Percentiles rank a stretch among this genome's conserved stretches.
Evolutionary conservation across 495 filamentous ascomycete species (phyloP).

Genomic region (Chlorociboria aeruginascens): DNA sequence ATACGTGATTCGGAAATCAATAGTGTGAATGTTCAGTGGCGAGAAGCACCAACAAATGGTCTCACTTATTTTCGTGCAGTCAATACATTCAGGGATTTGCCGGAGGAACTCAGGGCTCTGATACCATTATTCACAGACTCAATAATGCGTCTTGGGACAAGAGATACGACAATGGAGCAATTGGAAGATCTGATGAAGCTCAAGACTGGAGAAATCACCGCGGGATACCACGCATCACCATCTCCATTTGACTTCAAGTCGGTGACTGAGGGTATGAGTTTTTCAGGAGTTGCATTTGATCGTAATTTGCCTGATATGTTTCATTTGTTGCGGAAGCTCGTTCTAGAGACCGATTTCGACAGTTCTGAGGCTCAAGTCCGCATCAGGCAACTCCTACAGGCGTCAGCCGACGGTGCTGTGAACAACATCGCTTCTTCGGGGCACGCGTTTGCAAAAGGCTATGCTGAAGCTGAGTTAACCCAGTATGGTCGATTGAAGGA

Average conservation of each 20-base stretch:
- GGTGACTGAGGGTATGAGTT: conserved; percentile 67
- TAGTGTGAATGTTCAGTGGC: conserved; percentile 70
- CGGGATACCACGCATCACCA: conserved; percentile 64
- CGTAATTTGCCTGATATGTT: conserved; percentile 85
- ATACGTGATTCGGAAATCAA: conserved; percentile 56
- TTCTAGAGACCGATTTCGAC: conserved; percentile 83
- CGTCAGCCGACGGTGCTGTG: conserved; percentile 77
- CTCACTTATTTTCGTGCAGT: conserved; percentile 92
- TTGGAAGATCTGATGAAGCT: conserved; percentile 91
- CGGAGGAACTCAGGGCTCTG: conserved; percentile 71
- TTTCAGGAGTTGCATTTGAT: conserved; percentile 79
- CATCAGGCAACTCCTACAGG: conserved; percentile 75
- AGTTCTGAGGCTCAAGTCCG: conserved; percentile 65
- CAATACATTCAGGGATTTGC: conserved; percentile 65
- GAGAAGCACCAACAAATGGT: conserved; percentile 86
- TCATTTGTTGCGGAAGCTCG: conserved; percentile 63
- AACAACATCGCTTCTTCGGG: conserved; percentile 82
- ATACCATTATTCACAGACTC: conserved; percentile 88
- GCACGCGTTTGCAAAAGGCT: conserved; percentile 71
- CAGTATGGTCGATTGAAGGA: conserved; percentile 58
- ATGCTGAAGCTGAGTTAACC: conserved; percentile 69
- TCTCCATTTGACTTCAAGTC: conserved; percentile 56
- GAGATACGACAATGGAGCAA: conserved; percentile 79
- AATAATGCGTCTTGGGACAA: conserved; percentile 85
- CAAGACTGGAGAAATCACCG: conserved; percentile 85